Base-by-base conservation (phyloP, 177 flowering plant species). In the Vitis hybrid region DNA sequence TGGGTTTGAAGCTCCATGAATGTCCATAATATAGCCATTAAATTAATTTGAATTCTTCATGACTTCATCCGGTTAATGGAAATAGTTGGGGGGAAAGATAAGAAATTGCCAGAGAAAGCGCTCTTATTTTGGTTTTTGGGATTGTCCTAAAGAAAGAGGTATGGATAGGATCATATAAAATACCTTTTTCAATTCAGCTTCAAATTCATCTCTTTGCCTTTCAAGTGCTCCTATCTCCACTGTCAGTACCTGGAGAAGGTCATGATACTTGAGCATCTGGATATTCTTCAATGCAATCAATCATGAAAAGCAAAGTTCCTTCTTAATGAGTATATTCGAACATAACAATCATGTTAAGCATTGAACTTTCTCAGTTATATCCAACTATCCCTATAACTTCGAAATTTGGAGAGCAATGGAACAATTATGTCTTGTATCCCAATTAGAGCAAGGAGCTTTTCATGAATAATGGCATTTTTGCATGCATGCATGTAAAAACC, bases 151-250 rank as follows among this genome's bases (percentile, higher is more conserved):
- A 39, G 8, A 39, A 6, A 39, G 45, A 39, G 45, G 8, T 5
- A 39, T 1, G 45, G 45, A 39, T 39, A 39, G 45, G 45, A 39
- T 39, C 45, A 39, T 39, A 39, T 39, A 39, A 39, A 39, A 39
- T 39, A 94, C 98, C 97, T 80, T 85, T 71, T 81, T 91, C 72
- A 94, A 67, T 75, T 82, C 82, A 70, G 83, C 88, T 84, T 92
- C 97, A 57, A 94, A 91, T 49, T 85, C 89, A 73, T 85, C 83
- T 70, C 80, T 90, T 76, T 77, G 81, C 69, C 76, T 84, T 74
- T 94, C 88, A 64, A 92, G 88, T 56, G 68, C 79, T 72, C 70
- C 74, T 71, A 92, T 84, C 74, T 92, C 94, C 17, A 62, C 75
- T 39, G 66, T 72, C 80, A 94, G 17, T 58, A 92, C 98, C 98